phyloP scores from a whole-genome alignment of 2,329 filamentous ascomycete genomes.

The Trichoderma pleuroti region DNA sequence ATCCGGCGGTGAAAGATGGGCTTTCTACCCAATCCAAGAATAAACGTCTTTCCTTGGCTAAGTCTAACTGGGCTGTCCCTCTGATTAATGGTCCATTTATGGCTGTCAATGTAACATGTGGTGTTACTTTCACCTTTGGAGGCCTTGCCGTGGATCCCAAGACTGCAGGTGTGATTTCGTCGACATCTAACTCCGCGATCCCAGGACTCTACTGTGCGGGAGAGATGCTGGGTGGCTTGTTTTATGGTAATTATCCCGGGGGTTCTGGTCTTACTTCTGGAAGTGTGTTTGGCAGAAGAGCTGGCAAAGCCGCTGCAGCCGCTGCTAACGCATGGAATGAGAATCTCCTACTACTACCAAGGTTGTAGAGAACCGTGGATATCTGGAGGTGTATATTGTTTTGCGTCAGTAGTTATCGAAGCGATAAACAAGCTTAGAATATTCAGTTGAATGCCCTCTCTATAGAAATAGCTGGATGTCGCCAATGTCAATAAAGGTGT shows the following conservation, averaged over 20 bases:
- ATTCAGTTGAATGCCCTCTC: not conserved
- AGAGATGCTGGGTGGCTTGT: slow-evolving; percentile 64
- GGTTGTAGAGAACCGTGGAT: not conserved
- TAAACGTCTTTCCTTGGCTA: slow-evolving; percentile 45
- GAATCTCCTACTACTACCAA: not conserved
- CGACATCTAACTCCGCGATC: slow-evolving; percentile 43
- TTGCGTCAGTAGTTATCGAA: not conserved
- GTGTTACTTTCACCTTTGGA: slow-evolving; percentile 67
- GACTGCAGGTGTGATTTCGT: slow-evolving; percentile 51
- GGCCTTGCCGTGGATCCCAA: slow-evolving; percentile 55
- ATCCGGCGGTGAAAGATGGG: slow-evolving; percentile 59
- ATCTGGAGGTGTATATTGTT: not conserved
- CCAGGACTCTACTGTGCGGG: slow-evolving; percentile 58
- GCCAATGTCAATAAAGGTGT: not conserved
- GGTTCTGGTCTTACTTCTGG: slow-evolving; percentile 60
- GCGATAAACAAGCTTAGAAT: not conserved
- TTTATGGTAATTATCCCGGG: slow-evolving; percentile 61
- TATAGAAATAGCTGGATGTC: not conserved
- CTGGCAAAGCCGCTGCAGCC: slow-evolving; percentile 36
- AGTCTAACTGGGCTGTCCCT: slow-evolving; percentile 64
- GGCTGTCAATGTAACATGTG: slow-evolving; percentile 55
- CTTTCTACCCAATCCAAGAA: slow-evolving; percentile 55
- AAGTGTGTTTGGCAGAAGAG: slow-evolving; percentile 47
- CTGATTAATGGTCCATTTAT: slow-evolving; percentile 56
- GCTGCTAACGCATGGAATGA: not conserved